These are phyloP conservation scores for Fraxinus baroniana DNA, from an alignment of 305 asterid species.

Conservation along the genomic window DNA sequence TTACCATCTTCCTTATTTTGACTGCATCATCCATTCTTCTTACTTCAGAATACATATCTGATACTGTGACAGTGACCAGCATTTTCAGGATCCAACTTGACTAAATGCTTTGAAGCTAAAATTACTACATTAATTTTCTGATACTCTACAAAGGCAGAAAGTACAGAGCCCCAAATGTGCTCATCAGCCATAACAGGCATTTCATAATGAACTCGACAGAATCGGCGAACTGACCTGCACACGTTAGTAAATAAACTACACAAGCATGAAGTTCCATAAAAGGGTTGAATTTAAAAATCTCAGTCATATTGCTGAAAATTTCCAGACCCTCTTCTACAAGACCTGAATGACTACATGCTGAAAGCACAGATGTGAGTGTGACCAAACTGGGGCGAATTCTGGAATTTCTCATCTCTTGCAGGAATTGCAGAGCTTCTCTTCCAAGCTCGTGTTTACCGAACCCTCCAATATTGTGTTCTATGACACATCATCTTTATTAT, in stretches of 20 bases:
- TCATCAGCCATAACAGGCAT: conserved; percentile 24
- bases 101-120: conserved; percentile 40
- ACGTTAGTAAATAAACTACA: conserved; percentile 39
- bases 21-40: conserved; percentile 36
- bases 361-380: conserved; percentile 34
- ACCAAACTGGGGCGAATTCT: conserved; percentile 30
- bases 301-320: conserved; percentile 28
- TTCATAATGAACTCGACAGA: conserved; percentile 26
- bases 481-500: conserved; percentile 31
- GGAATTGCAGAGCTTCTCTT: conserved; percentile 28
- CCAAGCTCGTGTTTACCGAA: conserved; percentile 40
- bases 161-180: conserved; percentile 41
- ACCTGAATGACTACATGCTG: conserved; percentile 49
- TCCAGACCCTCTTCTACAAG: conserved; percentile 33
- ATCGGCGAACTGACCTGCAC: conserved; percentile 41
- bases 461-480: conserved; percentile 47
- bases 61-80: conserved; percentile 43
- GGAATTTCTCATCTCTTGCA: conserved; percentile 28
- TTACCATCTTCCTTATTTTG: conserved; percentile 14
- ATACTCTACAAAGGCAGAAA: conserved; percentile 27
- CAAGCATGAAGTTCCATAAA: conserved; percentile 36
- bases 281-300: conserved; percentile 27
- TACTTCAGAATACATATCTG: conserved; percentile 41
- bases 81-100: conserved; percentile 39
- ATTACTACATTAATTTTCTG: conserved; percentile 28